Evolutionary conservation across 179 eudicot genomes (phyloP).

Genomic region (Patellifolia procumbens): DNA sequence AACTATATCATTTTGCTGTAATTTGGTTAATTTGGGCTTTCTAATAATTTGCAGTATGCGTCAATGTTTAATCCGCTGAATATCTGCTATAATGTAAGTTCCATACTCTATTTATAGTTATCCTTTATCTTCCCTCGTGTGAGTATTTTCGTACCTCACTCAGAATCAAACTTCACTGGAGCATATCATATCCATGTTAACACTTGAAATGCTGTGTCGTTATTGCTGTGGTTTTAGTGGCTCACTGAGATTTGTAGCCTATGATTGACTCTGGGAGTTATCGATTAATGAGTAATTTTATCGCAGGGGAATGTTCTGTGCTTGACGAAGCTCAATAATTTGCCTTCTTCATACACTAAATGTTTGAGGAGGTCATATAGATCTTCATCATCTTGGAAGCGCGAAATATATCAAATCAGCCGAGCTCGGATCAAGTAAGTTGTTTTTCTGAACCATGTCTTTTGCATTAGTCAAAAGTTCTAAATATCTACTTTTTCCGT

Average conservation of each 20-base stretch:
- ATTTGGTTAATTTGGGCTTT: background rate
- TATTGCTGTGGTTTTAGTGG: background rate
- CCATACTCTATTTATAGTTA: background rate
- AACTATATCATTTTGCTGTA: too few relatives aligned
- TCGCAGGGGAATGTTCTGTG: constrained; percentile 10
- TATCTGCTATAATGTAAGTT: background rate
- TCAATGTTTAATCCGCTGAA: background rate
- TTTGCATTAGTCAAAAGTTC: background rate
- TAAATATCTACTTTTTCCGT: background rate
- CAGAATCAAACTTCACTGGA: too few relatives aligned
- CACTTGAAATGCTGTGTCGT: too few relatives aligned
- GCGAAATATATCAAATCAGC: background rate
- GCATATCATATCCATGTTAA: too few relatives aligned
- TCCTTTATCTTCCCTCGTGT: too few relatives aligned
- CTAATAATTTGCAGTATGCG: background rate
- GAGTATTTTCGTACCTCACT: background rate
- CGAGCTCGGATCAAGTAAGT: background rate
- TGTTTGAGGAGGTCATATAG: background rate
- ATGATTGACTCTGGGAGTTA: background rate
- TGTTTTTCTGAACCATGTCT: background rate
- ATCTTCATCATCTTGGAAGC: constrained; percentile 6
- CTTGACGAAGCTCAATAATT: background rate
- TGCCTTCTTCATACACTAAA: background rate
- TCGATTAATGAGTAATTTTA: background rate
- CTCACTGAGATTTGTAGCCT: background rate